A percentile compares a stretch with the other conserved stretches of the same genome.
Conservation (phyloP, 768 basidiomycete species). For the Auricularia heimuer region DNA sequence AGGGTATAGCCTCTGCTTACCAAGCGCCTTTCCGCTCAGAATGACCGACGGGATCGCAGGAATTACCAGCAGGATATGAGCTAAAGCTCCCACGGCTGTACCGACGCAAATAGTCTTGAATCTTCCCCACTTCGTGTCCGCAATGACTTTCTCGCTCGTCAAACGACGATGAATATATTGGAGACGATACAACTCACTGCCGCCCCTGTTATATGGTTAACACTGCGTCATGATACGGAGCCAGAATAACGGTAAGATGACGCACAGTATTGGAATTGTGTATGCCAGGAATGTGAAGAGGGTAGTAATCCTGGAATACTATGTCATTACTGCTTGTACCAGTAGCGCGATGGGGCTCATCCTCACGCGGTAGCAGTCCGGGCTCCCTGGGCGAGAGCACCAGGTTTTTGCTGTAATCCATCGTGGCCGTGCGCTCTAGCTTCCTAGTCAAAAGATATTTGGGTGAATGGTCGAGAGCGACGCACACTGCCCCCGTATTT, state of each 20-base stretch:
- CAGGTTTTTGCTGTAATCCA: conserved; percentile 8
- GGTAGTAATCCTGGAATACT: neutral
- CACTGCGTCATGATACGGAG: too few relatives aligned
- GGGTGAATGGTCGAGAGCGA: conserved; percentile 9
- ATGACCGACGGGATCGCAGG: conserved; percentile 22
- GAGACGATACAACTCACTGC: too few relatives aligned
- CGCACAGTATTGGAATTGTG: conserved; percentile 15
- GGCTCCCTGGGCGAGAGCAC: conserved; percentile 19
- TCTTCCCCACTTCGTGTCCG: conserved; percentile 23
- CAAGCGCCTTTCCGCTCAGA: conserved; percentile 14
- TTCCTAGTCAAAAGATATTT: too few relatives aligned
- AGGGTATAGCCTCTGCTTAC: neutral
- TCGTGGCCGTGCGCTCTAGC: too few relatives aligned
- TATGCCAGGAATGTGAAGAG: conserved; percentile 12
- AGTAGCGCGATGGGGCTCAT: neutral
- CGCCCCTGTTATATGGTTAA: too few relatives aligned
- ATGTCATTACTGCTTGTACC: neutral
- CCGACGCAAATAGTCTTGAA: conserved; percentile 20
- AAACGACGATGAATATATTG: too few relatives aligned
- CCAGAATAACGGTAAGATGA: neutral
- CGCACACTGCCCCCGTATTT: conserved; percentile 11
- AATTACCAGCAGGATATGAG: conserved; percentile 21
- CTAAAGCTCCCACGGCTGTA: conserved; percentile 16
- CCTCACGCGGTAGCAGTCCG: conserved; percentile 16
- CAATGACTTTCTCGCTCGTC: conserved; percentile 9